phyloP scores from a whole-genome alignment of 352 stramenopile species.

The Phytophthora kernoviae region DNA sequence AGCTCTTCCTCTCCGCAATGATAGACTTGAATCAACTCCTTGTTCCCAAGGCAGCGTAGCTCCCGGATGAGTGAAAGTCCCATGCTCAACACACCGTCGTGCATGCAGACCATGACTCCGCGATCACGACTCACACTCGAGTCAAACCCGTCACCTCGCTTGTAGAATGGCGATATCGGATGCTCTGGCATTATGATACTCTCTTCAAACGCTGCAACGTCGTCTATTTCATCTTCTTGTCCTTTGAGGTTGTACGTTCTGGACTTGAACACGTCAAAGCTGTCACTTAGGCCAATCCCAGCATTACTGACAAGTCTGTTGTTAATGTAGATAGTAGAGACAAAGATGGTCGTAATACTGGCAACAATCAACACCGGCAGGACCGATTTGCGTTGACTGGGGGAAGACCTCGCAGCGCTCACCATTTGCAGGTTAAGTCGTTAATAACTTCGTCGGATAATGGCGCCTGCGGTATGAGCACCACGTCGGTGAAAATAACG shows the following conservation, averaged over 20 bases:
- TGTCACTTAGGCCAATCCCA: constrained; percentile 25
- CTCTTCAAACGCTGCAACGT: constrained; percentile 20
- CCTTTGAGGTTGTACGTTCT: constrained; percentile 16
- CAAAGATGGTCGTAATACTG: constrained; percentile 20
- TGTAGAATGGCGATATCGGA: constrained; percentile 17
- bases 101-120: constrained; percentile 34
- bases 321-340: constrained; percentile 28
- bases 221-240: background rate
- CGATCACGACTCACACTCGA: constrained; percentile 12
- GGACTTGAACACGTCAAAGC: constrained; percentile 18
- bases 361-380: constrained; percentile 16
- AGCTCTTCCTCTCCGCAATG: constrained; percentile 46
- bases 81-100: constrained; percentile 43
- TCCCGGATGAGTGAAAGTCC: constrained; percentile 43
- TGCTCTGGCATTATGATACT: constrained; percentile 5
- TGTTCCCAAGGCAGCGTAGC: constrained; percentile 23
- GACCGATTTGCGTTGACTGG: background rate
- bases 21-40: constrained; percentile 30
- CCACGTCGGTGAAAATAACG: background rate
- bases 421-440: background rate
- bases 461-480: too few relatives aligned
- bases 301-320: constrained; percentile 14
- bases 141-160: constrained; percentile 24
- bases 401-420: constrained; percentile 1
- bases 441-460: too few relatives aligned